These are phyloP conservation scores for Hura crepitans DNA, from an alignment of 441 rosid species.

Conservation along the genomic window DNA sequence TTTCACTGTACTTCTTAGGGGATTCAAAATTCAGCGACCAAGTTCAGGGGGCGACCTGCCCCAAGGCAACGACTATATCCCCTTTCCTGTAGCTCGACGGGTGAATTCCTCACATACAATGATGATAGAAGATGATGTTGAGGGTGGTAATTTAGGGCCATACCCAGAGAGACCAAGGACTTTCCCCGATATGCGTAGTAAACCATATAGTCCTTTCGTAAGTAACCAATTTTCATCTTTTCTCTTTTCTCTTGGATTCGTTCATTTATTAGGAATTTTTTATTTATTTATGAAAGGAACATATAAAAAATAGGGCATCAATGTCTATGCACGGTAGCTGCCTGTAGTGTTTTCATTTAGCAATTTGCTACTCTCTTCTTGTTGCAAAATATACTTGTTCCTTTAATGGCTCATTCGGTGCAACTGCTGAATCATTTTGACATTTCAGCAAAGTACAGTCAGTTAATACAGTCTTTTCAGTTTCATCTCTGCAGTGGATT, in stretches of 20 bases:
- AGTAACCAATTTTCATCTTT: constrained; percentile 16
- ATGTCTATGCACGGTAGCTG: not conserved
- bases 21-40: too few relatives aligned
- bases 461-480: too few relatives aligned
- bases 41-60: too few relatives aligned
- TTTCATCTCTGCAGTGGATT: too few relatives aligned
- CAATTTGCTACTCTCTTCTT: not conserved
- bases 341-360: not conserved
- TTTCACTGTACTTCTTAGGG: too few relatives aligned
- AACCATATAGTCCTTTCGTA: constrained; percentile 73
- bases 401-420: too few relatives aligned
- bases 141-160: constrained; percentile 67
- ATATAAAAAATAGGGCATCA: not conserved
- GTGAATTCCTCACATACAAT: constrained; percentile 52
- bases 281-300: too few relatives aligned
- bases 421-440: not conserved
- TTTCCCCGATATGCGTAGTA: constrained; percentile 87
- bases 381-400: not conserved
- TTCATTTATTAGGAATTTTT: not conserved
- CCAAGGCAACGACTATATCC: constrained; percentile 36
- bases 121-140: constrained; percentile 83
- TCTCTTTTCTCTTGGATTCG: not conserved
- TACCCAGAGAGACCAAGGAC: constrained; percentile 78
- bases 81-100: constrained; percentile 41
- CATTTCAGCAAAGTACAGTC: too few relatives aligned